Evolutionary conservation across 2,329 filamentous ascomycete species (phyloP).

Genomic region (Trichophyton verrucosum): DNA sequence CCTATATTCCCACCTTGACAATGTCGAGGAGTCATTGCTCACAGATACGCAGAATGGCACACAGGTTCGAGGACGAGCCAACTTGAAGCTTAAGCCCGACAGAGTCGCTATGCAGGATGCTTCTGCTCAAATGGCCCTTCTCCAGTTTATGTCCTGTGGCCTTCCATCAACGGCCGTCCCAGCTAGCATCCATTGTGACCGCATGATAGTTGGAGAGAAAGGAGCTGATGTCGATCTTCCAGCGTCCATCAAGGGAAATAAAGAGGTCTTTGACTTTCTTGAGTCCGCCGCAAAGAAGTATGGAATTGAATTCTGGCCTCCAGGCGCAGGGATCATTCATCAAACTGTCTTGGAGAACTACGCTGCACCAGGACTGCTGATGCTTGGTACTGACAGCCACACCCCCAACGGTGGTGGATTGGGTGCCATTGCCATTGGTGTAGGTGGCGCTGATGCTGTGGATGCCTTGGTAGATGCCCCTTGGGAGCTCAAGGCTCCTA

Average conservation of each 20-base stretch:
- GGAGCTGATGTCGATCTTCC: slow-evolving; percentile 78
- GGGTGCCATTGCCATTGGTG: slow-evolving; percentile 87
- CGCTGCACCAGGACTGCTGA: slow-evolving; percentile 92
- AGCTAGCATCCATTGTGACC: slow-evolving; percentile 96
- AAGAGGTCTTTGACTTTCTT: slow-evolving; percentile 94
- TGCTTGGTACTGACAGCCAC: slow-evolving; percentile 95
- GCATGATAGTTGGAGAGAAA: slow-evolving; percentile 91
- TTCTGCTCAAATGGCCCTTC: slow-evolving; percentile 91
- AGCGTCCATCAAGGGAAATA: slow-evolving; percentile 77
- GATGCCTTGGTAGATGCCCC: slow-evolving; percentile 92
- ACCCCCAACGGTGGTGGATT: slow-evolving; percentile 95
- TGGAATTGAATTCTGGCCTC: slow-evolving; percentile 91
- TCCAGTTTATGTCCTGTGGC: slow-evolving; percentile 98
- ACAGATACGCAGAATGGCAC: slow-evolving; percentile 71
- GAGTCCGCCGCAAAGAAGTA: slow-evolving; percentile 86
- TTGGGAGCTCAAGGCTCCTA: slow-evolving; percentile 94
- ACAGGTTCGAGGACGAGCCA: slow-evolving; percentile 73
- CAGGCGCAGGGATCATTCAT: slow-evolving; percentile 89
- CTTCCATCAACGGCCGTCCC: slow-evolving; percentile 82
- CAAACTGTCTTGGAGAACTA: slow-evolving; percentile 98
- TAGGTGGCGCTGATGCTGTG: slow-evolving; percentile 92
- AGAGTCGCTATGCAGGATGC: slow-evolving; percentile 99
- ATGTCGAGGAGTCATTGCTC: slow-evolving; percentile 76
- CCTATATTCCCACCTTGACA: slow-evolving; percentile 87
- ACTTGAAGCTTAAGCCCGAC: slow-evolving; percentile 93